phyloP scores from a whole-genome alignment of 2,329 filamentous ascomycete species.

The Aureobasidium lini region DNA sequence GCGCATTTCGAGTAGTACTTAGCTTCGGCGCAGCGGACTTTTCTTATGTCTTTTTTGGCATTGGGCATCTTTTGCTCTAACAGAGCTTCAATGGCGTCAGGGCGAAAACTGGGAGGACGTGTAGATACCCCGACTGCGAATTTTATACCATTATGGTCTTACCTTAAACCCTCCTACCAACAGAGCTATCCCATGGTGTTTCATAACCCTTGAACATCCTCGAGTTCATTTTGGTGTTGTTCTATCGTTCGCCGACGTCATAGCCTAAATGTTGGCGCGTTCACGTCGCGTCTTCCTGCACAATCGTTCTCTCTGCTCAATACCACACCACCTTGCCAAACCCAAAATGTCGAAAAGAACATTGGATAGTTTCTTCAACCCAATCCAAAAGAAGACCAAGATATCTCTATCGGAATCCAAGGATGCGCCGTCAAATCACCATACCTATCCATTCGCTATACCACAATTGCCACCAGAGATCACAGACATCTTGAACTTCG shows the following conservation, averaged over 20 bases:
- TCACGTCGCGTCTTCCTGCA: conserved; percentile 10
- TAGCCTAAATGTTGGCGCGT: conserved; percentile 4
- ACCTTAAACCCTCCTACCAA: neutral
- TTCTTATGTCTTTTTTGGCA: neutral
- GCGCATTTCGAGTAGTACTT: neutral
- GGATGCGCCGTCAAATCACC: conserved; percentile 34
- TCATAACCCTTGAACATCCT: too few species aligned
- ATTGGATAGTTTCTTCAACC: conserved; percentile 61
- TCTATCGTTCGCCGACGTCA: neutral
- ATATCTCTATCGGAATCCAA: conserved; percentile 16
- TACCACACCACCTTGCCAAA: conserved; percentile 20
- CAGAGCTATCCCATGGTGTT: too few species aligned
- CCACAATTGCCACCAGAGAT: conserved; percentile 41
- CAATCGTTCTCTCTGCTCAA: neutral
- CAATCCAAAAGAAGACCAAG: conserved; percentile 36
- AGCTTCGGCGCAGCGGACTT: neutral
- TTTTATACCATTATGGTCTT: neutral
- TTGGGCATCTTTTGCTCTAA: neutral
- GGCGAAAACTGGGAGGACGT: neutral
- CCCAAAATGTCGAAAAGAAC: conserved; percentile 47
- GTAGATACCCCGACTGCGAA: conserved; percentile 10
- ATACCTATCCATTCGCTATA: conserved; percentile 47
- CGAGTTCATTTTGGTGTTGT: neutral
- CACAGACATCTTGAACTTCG: conserved; percentile 33
- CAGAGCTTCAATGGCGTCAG: conserved; percentile 1